Evolutionary conservation across 208 protist genomes (phyloP).

Genomic region (Trypanosoma brucei): DNA sequence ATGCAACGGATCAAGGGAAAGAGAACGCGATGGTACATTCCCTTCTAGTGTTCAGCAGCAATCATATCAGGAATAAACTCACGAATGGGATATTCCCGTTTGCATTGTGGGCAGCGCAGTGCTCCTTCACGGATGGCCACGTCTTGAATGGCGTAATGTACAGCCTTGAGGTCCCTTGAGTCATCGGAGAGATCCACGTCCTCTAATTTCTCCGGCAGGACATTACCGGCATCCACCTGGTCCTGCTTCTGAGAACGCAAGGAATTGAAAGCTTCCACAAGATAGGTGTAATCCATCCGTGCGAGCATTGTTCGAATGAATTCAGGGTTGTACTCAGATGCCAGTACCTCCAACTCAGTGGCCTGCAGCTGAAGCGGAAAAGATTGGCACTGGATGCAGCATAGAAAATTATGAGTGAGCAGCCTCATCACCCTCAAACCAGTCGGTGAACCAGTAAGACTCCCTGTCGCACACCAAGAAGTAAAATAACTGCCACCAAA

Average conservation of each 20-base stretch:
- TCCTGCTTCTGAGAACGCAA: slow-evolving; percentile 30
- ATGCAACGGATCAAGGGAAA: not conserved
- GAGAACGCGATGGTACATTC: not conserved
- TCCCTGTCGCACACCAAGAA: no score
- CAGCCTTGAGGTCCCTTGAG: slow-evolving; percentile 36
- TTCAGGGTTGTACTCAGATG: slow-evolving; percentile 63
- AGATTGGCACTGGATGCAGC: slow-evolving; percentile 75
- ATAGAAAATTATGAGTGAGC: slow-evolving; percentile 86
- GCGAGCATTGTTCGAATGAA: slow-evolving; percentile 84
- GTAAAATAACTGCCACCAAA: no score
- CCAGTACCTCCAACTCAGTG: slow-evolving; percentile 42
- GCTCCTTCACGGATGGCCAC: slow-evolving; percentile 65
- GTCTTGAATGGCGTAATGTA: slow-evolving; percentile 69
- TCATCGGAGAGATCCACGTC: slow-evolving; percentile 55
- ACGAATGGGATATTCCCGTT: slow-evolving; percentile 51
- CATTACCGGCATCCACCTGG: slow-evolving; percentile 5
- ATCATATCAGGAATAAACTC: slow-evolving; percentile 91
- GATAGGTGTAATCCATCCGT: slow-evolving; percentile 71
- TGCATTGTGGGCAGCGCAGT: slow-evolving; percentile 66
- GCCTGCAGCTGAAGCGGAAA: slow-evolving; percentile 60
- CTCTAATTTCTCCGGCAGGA: slow-evolving; percentile 52
- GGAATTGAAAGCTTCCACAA: slow-evolving; percentile 45
- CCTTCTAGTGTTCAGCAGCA: slow-evolving; percentile 16
- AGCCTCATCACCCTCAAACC: slow-evolving; percentile 49
- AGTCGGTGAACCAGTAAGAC: not conserved